Evolutionary conservation across 495 filamentous ascomycete species (phyloP).

Genomic region (Aspergillus bertholletiae): DNA sequence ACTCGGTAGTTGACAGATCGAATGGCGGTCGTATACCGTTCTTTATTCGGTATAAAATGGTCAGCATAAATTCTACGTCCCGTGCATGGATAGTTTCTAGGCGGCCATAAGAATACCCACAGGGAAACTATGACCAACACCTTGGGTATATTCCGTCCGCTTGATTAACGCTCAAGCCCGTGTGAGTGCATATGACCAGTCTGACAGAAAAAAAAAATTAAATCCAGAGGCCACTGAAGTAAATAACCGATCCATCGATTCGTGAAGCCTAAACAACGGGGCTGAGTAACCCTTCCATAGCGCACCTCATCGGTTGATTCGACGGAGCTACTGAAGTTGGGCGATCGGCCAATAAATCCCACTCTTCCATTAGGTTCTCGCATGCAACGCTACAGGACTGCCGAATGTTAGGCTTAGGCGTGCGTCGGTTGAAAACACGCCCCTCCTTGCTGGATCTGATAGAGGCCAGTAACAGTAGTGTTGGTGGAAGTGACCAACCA

Average conservation of each 20-base stretch:
- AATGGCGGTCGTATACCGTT: no score
- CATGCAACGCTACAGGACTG: neutral
- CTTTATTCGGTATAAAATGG: no score
- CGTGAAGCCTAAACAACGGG: neutral
- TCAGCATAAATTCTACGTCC: no score
- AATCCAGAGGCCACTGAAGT: no score
- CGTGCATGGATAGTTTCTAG: no score
- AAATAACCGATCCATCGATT: no score
- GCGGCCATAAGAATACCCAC: no score
- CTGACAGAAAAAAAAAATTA: neutral
- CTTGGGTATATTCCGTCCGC: no score
- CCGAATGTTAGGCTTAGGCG: constrained; percentile 56
- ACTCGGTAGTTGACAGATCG: no score
- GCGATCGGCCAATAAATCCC: neutral
- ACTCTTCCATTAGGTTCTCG: neutral
- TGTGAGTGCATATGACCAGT: neutral
- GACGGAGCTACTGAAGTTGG: neutral
- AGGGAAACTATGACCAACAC: no score
- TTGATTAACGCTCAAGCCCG: no score
- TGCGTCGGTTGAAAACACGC: constrained; percentile 62
- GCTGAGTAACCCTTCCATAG: neutral
- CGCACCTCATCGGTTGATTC: neutral
- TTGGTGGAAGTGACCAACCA: neutral
- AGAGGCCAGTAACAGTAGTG: constrained; percentile 14
- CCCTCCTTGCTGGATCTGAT: constrained; percentile 73